Percentiles rank a stretch among this genome's conserved stretches.
phyloP scores from a whole-genome alignment of 2,329 filamentous ascomycete species.

The Epichloe amarillans region DNA sequence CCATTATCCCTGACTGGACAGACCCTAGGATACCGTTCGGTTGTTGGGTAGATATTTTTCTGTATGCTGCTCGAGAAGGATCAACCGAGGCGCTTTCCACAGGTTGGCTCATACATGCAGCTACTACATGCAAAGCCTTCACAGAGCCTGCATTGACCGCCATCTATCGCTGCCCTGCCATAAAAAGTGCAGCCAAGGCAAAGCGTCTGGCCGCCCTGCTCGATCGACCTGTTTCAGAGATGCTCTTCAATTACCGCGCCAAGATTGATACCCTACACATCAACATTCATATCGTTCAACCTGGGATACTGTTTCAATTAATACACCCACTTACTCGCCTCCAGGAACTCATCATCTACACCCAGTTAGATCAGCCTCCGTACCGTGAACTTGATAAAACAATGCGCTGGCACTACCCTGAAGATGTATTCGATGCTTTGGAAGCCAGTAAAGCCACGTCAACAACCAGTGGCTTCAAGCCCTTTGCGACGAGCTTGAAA shows the following conservation, averaged over 20 bases:
- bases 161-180: conserved; percentile 55
- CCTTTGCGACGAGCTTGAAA: conserved; percentile 23
- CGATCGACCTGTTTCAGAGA: conserved; percentile 33
- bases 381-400: conserved; percentile 44
- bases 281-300: conserved; percentile 52
- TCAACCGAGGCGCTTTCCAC: conserved; percentile 30
- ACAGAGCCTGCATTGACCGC: conserved; percentile 60
- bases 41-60: conserved; percentile 56
- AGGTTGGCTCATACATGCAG: conserved; percentile 52
- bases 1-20: conserved; percentile 39
- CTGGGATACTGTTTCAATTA: conserved; percentile 31
- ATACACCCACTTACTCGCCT: conserved; percentile 54
- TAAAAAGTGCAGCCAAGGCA: conserved; percentile 35
- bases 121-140: conserved; percentile 50
- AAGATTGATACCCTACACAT: conserved; percentile 61
- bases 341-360: conserved; percentile 56
- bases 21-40: conserved; percentile 47
- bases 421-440: conserved; percentile 51
- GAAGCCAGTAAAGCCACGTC: conserved; percentile 32
- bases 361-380: conserved; percentile 53
- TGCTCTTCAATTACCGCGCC: conserved; percentile 49
- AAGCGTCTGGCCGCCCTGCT: conserved; percentile 39
- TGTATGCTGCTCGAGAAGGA: conserved; percentile 44
- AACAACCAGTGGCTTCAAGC: conserved; percentile 18
- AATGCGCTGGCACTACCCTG: conserved; percentile 57